These are phyloP conservation scores for Hydrangea macrophylla DNA, from an alignment of 148 eudicot species.

Conservation along the genomic window DNA sequence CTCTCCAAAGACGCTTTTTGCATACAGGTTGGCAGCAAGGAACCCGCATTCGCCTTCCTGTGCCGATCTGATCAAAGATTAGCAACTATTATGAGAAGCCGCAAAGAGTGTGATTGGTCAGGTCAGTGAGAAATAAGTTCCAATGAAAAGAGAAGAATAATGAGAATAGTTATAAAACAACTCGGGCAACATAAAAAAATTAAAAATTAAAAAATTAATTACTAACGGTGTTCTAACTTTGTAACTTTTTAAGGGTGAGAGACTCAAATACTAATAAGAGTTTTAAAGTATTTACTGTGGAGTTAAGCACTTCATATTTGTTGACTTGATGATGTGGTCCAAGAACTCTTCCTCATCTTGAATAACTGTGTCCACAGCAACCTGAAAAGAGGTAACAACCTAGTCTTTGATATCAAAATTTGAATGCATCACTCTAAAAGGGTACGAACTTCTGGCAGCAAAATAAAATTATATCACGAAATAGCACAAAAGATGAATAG, in stretches of 20 bases:
- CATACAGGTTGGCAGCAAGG: constrained; percentile 89
- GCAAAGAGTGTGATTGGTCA: background rate
- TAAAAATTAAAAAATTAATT: no score
- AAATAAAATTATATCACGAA: no score
- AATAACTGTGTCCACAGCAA: constrained; percentile 75
- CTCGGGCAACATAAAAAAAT: no score
- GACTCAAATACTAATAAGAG: background rate
- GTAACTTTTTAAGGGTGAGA: background rate
- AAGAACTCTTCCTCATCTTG: constrained; percentile 80
- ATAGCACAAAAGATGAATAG: no score
- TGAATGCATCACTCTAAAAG: no score
- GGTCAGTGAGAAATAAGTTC: background rate
- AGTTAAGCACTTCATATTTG: constrained; percentile 90
- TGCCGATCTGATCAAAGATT: constrained; percentile 57
- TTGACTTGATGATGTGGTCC: constrained; percentile 81
- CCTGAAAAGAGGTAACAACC: constrained; percentile 34
- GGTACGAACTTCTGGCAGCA: no score
- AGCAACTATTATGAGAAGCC: constrained; percentile 2
- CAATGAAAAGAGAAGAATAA: background rate
- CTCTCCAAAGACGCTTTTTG: constrained; percentile 92
- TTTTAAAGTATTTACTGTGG: constrained; percentile 53
- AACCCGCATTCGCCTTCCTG: constrained; percentile 92
- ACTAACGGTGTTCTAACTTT: background rate
- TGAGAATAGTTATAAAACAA: no score
- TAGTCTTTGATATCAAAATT: no score